Evolutionary conservation across 352 stramenopile species (phyloP), one percentile per base, ranked within the genome.

Genomic region (Phytophthora palmivora): DNA sequence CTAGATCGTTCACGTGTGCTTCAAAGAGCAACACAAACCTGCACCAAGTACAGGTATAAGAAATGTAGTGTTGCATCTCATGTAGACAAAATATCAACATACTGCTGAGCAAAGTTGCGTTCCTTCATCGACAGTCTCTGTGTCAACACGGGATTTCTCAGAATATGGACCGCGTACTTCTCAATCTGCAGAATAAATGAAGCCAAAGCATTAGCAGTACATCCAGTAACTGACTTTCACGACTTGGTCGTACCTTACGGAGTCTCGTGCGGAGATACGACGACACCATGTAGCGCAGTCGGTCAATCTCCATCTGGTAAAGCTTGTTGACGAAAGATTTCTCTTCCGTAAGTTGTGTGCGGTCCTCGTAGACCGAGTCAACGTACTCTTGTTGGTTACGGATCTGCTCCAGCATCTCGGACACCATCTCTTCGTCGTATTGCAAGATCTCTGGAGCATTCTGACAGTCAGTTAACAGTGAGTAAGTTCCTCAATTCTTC

Each of bases 221-320:
- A 26, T 33, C 18, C 1, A 48, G 41, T 24, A n/a, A 16, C 22
- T 34, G 6, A 16, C 12, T 8, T 44, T 15, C 8, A 19, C 21
- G 7, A 55, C 7, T 44, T 3, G 16, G 12, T 10, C 19, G 14
- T 36, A 88, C 84, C 73, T 95, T 95, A 33, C 63, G 74, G 4
- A 95, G 72, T 4, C 87, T 82, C 12, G 84, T 90, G 32, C 87
- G 82, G 18, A 95, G 60, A 48, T 95, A 95, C 0, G 87, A 94
- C 32, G 87, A 77, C 3, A 95, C 73, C 78, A 92, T 92, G 70
- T 91, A 95, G 34, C 81, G 82, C 28, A 95, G 73, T 14, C 87
- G 84, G 38, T 95, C 87, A 67, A 95, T 95, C 63, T 95, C 87
- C 87, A 95, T 94, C 70, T 91, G 87, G 58, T 95, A 95, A 19